Evolutionary conservation across 2,329 filamentous ascomycete species (phyloP), one percentile per base, ranked within the genome.

Genomic region (Arthrobotrys sinensis): DNA sequence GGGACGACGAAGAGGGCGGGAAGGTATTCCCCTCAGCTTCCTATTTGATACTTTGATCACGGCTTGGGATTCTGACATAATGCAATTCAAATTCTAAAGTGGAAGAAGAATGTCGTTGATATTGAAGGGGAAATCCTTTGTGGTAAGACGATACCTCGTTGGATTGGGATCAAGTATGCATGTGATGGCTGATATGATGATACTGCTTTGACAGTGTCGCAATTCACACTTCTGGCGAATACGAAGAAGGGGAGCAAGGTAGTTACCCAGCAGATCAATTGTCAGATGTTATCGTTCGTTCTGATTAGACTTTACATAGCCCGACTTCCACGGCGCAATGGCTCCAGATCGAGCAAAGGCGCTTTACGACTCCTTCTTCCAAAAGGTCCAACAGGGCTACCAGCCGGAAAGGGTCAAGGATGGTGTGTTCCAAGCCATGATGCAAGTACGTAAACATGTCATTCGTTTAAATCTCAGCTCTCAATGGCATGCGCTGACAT

Each of bases 361-460:
- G 79, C 87, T 98, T 5, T 99, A 98, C 83, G 89, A 94, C 69
- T 88, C 91, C 83, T 98, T 99, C 85, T 90, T 94, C 81, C 86
- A 89, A 63, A 92, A 92, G 81, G 90, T 98, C 48, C 88, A 90
- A 81, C 87, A 90, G 67, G 87, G 90, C 1, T 97, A 98, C 84
- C 84, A 86, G 4, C 84, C 88, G 5, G 92, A 93, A 7, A 91
- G 88, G 80, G 94, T 99, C 75, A 94, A 97, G 83, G 91, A 99
- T 83, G 96, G 96, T n/a, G 90, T 95, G 34, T 99, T 99, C 84
- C 95, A 97, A 83, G 96, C 96, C 62, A 97, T 97, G 94, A 99
- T 99, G 96, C 92, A 98, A 83, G 95, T 99, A 48, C 11, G 66
- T 66, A 7, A n/a, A 60, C 16, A n/a, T 19, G 10, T 3, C 12